phyloP scores from a whole-genome alignment of 2,329 filamentous ascomycete genomes.

The Tolypocladium sp. region DNA sequence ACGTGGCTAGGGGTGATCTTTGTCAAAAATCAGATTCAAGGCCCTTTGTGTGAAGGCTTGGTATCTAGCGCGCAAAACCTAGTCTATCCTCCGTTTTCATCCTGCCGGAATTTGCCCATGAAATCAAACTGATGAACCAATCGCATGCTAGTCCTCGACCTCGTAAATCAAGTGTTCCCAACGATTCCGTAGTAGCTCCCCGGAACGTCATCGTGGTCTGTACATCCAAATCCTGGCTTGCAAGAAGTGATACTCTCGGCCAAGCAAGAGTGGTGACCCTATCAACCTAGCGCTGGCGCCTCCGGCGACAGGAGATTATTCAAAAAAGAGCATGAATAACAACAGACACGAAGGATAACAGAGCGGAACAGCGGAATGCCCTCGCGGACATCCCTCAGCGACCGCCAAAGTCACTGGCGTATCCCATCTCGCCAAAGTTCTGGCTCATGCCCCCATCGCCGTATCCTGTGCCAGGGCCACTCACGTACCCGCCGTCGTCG shows the following conservation, averaged over 20 bases:
- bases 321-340: not conserved
- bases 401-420: constrained; percentile 43
- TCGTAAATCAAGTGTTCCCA: not conserved
- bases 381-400: constrained; percentile 16
- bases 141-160: not conserved
- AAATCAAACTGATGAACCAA: not conserved
- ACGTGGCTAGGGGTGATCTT: not conserved
- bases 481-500: constrained; percentile 61
- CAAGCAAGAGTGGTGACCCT: not conserved
- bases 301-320: not conserved
- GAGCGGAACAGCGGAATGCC: not conserved
- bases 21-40: not conserved
- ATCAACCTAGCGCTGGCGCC: not conserved
- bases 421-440: constrained; percentile 42
- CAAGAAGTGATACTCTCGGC: not conserved
- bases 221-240: not conserved
- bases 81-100: not conserved
- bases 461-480: constrained; percentile 50
- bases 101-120: not conserved
- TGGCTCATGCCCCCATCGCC: constrained; percentile 47
- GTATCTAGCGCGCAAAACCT: not conserved
- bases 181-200: not conserved
- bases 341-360: not conserved
- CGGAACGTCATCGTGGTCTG: not conserved
- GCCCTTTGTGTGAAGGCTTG: not conserved